phyloP scores from a whole-genome alignment of 2,329 filamentous ascomycete genomes.

The Cyphellophora europaea region DNA sequence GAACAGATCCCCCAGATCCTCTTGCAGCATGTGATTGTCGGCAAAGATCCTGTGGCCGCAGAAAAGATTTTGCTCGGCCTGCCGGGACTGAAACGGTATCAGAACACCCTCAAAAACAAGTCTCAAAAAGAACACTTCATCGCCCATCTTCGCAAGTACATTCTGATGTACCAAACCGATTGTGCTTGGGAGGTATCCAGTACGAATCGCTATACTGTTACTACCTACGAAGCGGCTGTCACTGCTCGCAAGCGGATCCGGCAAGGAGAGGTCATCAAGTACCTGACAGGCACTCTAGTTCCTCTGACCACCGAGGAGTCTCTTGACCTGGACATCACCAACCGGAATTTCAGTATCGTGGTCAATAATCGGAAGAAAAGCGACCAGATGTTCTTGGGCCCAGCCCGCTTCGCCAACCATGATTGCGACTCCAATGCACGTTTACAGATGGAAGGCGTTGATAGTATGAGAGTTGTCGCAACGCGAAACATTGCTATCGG shows the following conservation, averaged over 20 bases:
- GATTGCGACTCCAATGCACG: conserved; percentile 90
- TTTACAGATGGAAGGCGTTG: conserved; percentile 70
- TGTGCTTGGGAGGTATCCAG: conserved; percentile 90
- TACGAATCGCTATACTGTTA: conserved; percentile 92
- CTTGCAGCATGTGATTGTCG: conserved; percentile 59
- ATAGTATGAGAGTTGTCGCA: conserved; percentile 86
- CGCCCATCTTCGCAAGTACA: conserved; percentile 78
- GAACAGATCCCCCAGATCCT: conserved; percentile 53
- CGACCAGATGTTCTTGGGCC: conserved; percentile 85
- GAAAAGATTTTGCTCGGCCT: conserved; percentile 65
- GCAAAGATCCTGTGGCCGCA: conserved; percentile 61
- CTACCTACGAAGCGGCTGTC: conserved; percentile 78
- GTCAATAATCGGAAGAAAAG: conserved; percentile 87
- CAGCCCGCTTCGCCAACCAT: conserved; percentile 93
- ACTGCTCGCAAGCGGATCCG: conserved; percentile 71
- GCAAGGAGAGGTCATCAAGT: conserved; percentile 79
- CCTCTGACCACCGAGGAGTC: conserved; percentile 89
- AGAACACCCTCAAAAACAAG: conserved; percentile 56
- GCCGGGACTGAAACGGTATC: conserved; percentile 64
- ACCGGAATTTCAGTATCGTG: conserved; percentile 95
- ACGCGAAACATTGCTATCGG: conserved; percentile 71
- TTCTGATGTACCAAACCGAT: conserved; percentile 85
- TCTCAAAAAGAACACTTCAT: conserved; percentile 81
- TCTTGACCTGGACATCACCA: conserved; percentile 63
- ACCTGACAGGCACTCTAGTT: conserved; percentile 83